Evolutionary conservation across 176 grass and related monocot species (phyloP), one percentile per base, ranked within the genome.

Genomic region (Oryza punctata): DNA sequence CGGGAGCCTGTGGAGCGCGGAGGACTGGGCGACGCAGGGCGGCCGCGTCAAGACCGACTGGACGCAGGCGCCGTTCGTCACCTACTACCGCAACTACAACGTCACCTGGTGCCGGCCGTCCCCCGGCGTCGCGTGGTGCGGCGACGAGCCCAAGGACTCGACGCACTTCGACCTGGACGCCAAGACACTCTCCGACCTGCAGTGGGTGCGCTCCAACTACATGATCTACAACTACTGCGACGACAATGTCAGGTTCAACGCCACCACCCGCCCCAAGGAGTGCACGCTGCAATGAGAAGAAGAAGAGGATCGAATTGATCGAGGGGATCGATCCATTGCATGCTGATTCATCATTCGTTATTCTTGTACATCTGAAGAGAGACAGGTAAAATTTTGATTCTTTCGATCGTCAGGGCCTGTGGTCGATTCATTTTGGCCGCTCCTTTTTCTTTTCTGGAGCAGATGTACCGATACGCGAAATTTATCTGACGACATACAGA

Each of bases 21-120:
- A 97, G 24, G 87, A 83, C 78, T 97, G 94, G 94, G 94, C 94
- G 66, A 97, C 94, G 35, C 49, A 88, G 73, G 90, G 93, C 24
- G 94, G 94, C 0, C 64, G 75, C 1, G 23, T 91, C 65, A 97
- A 97, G 91, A 93, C 89, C 8, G 89, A 97, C 91, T 93, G 94
- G 94, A 9, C 16, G n/a, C 19, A 47, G 46, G 65, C 87, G 74
- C 94, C 94, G 15, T 97, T 97, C 88, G 77, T 81, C 29, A 69
- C 89, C 65, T 81, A 87, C 86, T 97, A 91, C 91, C 76, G 83
- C 7, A 81, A 85, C 81, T 88, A 70, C 82, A 85, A 21, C 60
- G 50, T 35, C 66, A 12, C 76, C 38, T 19, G 30, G 35, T 92
- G 90, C 84, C 69, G 1, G 19, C 81, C 90, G 44, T 86, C 90